Percentiles rank a stretch among this genome's conserved stretches.
phyloP scores from a whole-genome alignment of 768 basidiomycete genomes.

The Boletellus ananas region DNA sequence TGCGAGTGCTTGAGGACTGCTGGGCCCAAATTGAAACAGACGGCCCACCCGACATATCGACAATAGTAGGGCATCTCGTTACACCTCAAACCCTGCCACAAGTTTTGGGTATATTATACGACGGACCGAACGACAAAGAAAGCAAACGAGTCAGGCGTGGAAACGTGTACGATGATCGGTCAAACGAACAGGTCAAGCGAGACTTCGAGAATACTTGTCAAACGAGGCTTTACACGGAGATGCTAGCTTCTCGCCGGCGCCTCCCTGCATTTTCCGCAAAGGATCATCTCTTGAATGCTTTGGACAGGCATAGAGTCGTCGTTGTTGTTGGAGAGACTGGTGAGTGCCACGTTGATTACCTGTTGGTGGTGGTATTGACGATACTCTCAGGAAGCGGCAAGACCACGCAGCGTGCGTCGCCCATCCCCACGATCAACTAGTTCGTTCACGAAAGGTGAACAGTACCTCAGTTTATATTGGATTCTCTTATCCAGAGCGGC shows the following conservation, averaged over 20 bases:
- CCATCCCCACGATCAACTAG: not conserved
- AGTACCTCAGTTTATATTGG: conserved; percentile 90
- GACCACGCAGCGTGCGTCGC: conserved; percentile 70
- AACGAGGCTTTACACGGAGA: conserved; percentile 48
- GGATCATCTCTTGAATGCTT: conserved; percentile 54
- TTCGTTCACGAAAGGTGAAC: conserved; percentile 1
- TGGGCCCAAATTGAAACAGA: conserved; percentile 64
- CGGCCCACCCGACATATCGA: conserved; percentile 73
- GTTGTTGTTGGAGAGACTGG: conserved; percentile 91
- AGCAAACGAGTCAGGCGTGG: not conserved
- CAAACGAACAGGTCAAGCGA: conserved; percentile 45
- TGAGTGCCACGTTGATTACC: conserved; percentile 24
- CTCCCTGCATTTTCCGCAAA: conserved; percentile 76
- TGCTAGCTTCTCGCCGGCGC: conserved; percentile 52
- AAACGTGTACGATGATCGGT: conserved; percentile 38
- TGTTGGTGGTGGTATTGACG: not conserved
- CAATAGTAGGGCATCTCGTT: conserved; percentile 46
- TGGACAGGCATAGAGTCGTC: conserved; percentile 62
- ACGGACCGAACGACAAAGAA: not conserved
- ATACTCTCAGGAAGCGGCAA: conserved; percentile 71
- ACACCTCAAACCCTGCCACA: conserved; percentile 10
- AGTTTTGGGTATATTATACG: conserved; percentile 14
- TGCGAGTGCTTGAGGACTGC: conserved; percentile 66
- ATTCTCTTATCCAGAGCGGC: conserved; percentile 63
- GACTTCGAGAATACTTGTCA: conserved; percentile 48